phyloP scores from a whole-genome alignment of 768 basidiomycete genomes.

The Leucocoprinus sp. region DNA sequence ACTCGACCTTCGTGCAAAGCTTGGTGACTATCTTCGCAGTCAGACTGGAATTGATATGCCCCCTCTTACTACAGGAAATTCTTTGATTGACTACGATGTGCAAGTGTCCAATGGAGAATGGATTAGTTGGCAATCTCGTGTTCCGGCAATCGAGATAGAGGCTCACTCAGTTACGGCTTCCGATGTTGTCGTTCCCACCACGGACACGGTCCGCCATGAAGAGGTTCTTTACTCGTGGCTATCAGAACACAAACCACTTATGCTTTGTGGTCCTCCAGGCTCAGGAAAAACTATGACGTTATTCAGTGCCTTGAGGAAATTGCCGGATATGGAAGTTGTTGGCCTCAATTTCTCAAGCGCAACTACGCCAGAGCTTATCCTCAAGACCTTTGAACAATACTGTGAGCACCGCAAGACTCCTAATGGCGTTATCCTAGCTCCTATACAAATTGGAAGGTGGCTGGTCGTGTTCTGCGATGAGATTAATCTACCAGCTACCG shows the following conservation, averaged over 20 bases:
- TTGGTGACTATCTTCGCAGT: constrained; percentile 81
- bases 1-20: constrained; percentile 76
- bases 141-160: constrained; percentile 94
- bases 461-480: constrained; percentile 99
- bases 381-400: constrained; percentile 99
- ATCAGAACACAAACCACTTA: constrained; percentile 95
- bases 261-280: constrained; percentile 98
- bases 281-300: constrained; percentile 99
- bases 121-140: constrained; percentile 85
- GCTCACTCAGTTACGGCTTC: constrained; percentile 93
- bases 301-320: constrained; percentile 93
- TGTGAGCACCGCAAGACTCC: constrained; percentile 99
- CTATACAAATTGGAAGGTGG: constrained; percentile 94
- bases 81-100: constrained; percentile 94
- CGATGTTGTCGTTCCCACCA: constrained; percentile 95
- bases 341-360: constrained; percentile 99
- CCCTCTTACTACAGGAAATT: constrained; percentile 60
- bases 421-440: constrained; percentile 93
- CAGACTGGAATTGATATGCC: constrained; percentile 91
- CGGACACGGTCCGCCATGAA: constrained; percentile 98
- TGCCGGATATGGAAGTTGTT: constrained; percentile 98
- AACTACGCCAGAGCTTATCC: constrained; percentile 93
- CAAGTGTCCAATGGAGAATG: constrained; percentile 81
- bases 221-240: constrained; percentile 99
- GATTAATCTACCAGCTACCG: constrained; percentile 93